Percentiles rank a stretch among this genome's conserved stretches.
Conservation (phyloP, 78 protist genomes). For the Dictyostelium capitatum region DNA sequence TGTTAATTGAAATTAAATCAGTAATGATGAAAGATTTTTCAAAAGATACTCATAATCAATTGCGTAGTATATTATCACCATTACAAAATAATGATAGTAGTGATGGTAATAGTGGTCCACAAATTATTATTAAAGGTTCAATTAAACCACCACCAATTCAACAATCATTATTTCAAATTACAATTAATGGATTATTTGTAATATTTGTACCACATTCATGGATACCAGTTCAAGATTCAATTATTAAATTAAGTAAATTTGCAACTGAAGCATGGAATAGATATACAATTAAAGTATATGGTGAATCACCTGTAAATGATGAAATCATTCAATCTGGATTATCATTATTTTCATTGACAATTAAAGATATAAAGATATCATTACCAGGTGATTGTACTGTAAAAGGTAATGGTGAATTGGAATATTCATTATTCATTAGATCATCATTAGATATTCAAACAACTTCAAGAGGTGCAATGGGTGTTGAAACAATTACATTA, state of each 20-base stretch:
- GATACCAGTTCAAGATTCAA: slow-evolving; percentile 44
- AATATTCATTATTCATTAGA: slow-evolving; percentile 39
- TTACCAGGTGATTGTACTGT: slow-evolving; percentile 38
- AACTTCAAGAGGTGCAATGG: slow-evolving; percentile 58
- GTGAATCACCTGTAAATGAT: slow-evolving; percentile 56
- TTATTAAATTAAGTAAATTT: slow-evolving; percentile 2
- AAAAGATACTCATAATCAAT: slow-evolving; percentile 38
- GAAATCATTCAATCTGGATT: slow-evolving; percentile 72
- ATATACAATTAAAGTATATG: slow-evolving; percentile 36
- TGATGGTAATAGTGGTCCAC: not conserved
- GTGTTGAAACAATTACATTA: slow-evolving; percentile 55
- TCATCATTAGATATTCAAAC: slow-evolving; percentile 44
- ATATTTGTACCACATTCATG: slow-evolving; percentile 73
- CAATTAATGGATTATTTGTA: slow-evolving; percentile 22
- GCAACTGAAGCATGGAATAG: slow-evolving; percentile 59
- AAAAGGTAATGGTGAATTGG: slow-evolving; percentile 49
- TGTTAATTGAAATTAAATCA: not conserved
- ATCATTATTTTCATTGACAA: slow-evolving; percentile 14
- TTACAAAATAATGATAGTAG: not conserved
- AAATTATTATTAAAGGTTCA: slow-evolving; percentile 39
- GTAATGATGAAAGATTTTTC: slow-evolving; percentile 50
- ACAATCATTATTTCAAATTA: slow-evolving; percentile 51
- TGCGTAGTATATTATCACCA: slow-evolving; percentile 27
- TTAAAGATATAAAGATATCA: slow-evolving; percentile 31
- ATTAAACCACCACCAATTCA: slow-evolving; percentile 79